Conservation (phyloP, 2,329 filamentous ascomycete species). For the Colletotrichum graminicola region DNA sequence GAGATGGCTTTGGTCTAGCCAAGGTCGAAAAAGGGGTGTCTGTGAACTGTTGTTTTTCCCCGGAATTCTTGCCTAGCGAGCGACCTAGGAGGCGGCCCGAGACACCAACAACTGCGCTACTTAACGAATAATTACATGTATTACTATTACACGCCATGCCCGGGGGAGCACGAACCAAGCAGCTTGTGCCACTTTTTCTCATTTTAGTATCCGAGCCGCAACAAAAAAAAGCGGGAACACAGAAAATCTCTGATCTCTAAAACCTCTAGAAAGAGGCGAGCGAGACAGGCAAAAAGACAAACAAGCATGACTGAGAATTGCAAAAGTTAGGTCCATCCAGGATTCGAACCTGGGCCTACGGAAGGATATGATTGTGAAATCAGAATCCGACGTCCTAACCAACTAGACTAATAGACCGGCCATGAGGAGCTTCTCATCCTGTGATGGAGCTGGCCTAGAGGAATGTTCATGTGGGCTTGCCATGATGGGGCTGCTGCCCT, state of each 20-base stretch:
- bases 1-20: no score
- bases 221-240: not conserved
- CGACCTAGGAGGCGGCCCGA: not conserved
- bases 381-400: constrained; percentile 38
- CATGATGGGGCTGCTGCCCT: constrained; percentile 7
- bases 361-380: constrained; percentile 6
- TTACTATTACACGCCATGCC: not conserved
- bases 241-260: not conserved
- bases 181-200: not conserved
- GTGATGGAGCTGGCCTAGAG: fast-evolving
- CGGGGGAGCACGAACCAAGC: not conserved
- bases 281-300: not conserved
- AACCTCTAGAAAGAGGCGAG: not conserved
- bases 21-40: no score
- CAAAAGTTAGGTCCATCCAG: constrained; percentile 25
- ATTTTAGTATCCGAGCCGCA: no score
- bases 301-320: not conserved
- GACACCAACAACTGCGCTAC: not conserved
- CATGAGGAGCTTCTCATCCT: not conserved
- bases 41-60: not conserved
- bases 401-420: constrained; percentile 35
- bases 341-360: constrained; percentile 34
- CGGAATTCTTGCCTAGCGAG: not conserved
- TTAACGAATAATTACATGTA: not conserved
- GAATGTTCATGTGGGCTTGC: not conserved